A percentile compares a stretch with the other conserved stretches of the same genome.
Conservation (phyloP, 1,284 basidiomycete genomes). For the Tylopilus sp. region DNA sequence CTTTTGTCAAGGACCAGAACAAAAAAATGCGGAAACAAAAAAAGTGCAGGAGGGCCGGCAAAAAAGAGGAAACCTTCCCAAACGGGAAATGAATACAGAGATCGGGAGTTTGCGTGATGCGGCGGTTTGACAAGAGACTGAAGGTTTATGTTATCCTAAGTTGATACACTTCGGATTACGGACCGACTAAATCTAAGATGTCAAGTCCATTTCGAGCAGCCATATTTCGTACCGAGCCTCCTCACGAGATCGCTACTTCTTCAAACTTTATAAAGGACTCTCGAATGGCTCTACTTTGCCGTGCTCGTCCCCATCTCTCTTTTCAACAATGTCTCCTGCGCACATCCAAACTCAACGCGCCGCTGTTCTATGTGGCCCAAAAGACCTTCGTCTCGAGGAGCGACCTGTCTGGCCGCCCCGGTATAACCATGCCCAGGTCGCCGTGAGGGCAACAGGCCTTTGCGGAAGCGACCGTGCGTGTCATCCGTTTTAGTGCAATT, state of each 20-base stretch:
- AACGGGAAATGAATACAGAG: constrained; percentile 25
- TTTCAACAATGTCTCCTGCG: constrained; percentile 54
- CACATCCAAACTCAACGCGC: constrained; percentile 55
- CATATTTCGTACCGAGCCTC: constrained; percentile 28
- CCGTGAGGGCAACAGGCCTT: constrained; percentile 79
- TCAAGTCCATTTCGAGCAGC: constrained; percentile 18
- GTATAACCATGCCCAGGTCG: constrained; percentile 67
- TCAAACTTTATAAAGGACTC: constrained; percentile 34
- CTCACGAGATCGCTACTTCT: constrained; percentile 32
- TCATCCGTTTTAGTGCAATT: constrained; percentile 4
- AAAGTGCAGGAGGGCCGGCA: constrained; percentile 14
- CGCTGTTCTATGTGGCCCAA: constrained; percentile 68
- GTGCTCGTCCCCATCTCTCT: constrained; percentile 21
- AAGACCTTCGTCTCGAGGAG: constrained; percentile 69
- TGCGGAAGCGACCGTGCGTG: constrained; percentile 88
- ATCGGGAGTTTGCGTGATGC: constrained; percentile 27
- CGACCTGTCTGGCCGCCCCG: constrained; percentile 66
- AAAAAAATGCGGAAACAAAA: constrained; percentile 7
- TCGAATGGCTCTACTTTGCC: constrained; percentile 26
- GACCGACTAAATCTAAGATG: constrained; percentile 26
- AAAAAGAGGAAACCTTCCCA: constrained; percentile 17
- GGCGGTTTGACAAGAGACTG: constrained; percentile 23
- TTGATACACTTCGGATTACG: constrained; percentile 29
- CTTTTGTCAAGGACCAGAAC: not conserved
- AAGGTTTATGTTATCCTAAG: constrained; percentile 30